Evolutionary conservation across 495 filamentous ascomycete species (phyloP).

Genomic region (Penicillium simplicissimum): DNA sequence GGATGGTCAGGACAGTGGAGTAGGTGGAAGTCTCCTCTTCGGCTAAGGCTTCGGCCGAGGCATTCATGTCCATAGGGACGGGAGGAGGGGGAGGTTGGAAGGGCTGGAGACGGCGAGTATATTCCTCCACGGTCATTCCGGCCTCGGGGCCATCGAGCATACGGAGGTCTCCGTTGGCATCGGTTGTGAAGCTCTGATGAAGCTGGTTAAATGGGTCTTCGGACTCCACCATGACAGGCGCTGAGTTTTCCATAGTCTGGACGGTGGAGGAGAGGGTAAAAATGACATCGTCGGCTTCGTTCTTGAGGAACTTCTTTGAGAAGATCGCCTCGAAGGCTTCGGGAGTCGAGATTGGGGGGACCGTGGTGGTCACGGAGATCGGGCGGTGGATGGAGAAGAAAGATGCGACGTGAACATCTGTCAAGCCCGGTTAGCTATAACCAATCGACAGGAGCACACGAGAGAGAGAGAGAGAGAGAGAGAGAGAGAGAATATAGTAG

Average conservation of each 20-base stretch:
- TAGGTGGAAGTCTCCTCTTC: constrained; percentile 56
- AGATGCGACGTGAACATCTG: constrained; percentile 82
- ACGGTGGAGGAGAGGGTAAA: constrained; percentile 75
- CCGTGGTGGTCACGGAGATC: constrained; percentile 78
- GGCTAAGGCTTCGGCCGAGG: constrained; percentile 21
- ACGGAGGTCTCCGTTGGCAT: constrained; percentile 51
- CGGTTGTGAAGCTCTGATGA: constrained; percentile 45
- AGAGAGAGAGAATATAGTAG: constrained; percentile 1
- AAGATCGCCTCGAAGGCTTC: constrained; percentile 84
- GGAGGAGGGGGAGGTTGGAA: constrained; percentile 79
- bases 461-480: too few species aligned
- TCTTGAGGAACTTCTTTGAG: constrained; percentile 50
- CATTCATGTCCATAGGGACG: constrained; percentile 46
- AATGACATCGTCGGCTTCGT: constrained; percentile 65
- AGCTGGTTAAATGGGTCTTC: constrained; percentile 52
- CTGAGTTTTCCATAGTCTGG: constrained; percentile 65
- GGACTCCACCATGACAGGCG: constrained; percentile 44
- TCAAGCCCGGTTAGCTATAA: constrained; percentile 1
- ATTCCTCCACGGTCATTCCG: constrained; percentile 52
- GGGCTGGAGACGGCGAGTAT: constrained; percentile 63
- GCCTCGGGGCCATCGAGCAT: constrained; percentile 44
- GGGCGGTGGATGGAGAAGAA: constrained; percentile 97
- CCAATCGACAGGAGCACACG: constrained; percentile 5
- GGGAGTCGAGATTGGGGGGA: constrained; percentile 69
- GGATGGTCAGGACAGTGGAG: constrained; percentile 78